phyloP scores from a whole-genome alignment of 768 basidiomycete genomes.

The Gymnopilus dilepis region DNA sequence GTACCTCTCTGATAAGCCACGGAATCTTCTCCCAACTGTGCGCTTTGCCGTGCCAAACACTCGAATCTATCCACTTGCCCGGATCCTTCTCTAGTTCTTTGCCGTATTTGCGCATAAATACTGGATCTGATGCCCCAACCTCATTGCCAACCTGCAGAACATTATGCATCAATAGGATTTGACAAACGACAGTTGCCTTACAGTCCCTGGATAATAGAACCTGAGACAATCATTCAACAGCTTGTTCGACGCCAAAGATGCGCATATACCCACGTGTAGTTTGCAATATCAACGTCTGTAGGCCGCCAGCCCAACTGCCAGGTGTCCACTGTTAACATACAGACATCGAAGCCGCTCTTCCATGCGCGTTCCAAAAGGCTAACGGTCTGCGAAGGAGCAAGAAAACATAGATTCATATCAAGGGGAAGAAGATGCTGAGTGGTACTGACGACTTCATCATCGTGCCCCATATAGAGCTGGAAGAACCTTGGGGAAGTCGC shows the following conservation, averaged over 20 bases:
- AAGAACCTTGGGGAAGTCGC: constrained; percentile 52
- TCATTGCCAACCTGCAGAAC: constrained; percentile 45
- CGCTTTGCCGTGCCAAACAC: constrained; percentile 56
- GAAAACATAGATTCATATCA: neutral
- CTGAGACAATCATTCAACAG: constrained; percentile 22
- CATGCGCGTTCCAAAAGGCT: constrained; percentile 52
- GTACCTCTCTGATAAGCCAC: constrained; percentile 50
- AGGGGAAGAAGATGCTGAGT: neutral
- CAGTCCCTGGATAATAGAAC: constrained; percentile 45
- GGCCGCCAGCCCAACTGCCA: constrained; percentile 58
- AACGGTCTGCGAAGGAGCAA: constrained; percentile 36
- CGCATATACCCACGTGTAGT: constrained; percentile 43
- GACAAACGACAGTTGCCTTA: constrained; percentile 3
- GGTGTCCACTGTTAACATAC: constrained; percentile 54
- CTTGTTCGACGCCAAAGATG: neutral
- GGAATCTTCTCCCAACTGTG: constrained; percentile 58
- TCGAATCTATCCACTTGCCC: constrained; percentile 54
- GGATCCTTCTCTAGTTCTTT: constrained; percentile 44
- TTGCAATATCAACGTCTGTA: constrained; percentile 54
- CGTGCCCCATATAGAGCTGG: constrained; percentile 61
- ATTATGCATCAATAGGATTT: neutral
- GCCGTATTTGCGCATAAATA: constrained; percentile 52
- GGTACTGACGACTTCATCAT: constrained; percentile 53
- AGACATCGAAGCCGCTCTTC: constrained; percentile 50
- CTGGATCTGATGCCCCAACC: constrained; percentile 52